Percentiles rank a stretch among this genome's conserved stretches.
phyloP scores from a whole-genome alignment of 768 basidiomycete species.

The Suillus subaureus region DNA sequence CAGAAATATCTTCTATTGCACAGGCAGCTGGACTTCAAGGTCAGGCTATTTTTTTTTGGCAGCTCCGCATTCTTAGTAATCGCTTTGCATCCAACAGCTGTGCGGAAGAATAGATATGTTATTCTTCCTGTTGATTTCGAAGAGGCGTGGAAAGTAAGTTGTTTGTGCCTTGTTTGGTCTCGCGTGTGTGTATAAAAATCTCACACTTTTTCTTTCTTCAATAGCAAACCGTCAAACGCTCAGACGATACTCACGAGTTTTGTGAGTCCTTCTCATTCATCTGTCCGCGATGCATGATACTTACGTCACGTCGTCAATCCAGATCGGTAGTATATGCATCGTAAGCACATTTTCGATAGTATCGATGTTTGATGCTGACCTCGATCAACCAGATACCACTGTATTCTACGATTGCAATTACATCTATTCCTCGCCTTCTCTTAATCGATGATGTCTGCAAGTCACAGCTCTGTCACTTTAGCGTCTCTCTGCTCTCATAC shows the following conservation, averaged over 20 bases:
- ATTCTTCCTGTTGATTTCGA: slow-evolving; percentile 98
- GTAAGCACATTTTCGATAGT: slow-evolving; percentile 40
- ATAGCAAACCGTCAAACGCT: slow-evolving; percentile 95
- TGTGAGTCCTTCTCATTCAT: slow-evolving; percentile 59
- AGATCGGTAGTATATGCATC: slow-evolving; percentile 41
- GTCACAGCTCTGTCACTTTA: slow-evolving; percentile 79
- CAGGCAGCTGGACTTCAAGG: slow-evolving; percentile 98
- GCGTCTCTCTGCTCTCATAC: slow-evolving; percentile 65
- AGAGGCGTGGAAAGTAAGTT: slow-evolving; percentile 97
- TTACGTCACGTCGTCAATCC: slow-evolving; percentile 14
- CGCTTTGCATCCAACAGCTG: slow-evolving; percentile 52
- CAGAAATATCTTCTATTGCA: slow-evolving; percentile 93
- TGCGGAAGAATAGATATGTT: slow-evolving; percentile 97
- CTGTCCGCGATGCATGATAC: slow-evolving; percentile 5
- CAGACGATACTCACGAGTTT: slow-evolving; percentile 96
- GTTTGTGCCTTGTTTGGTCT: slow-evolving; percentile 52
- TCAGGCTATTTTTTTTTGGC: slow-evolving; percentile 23
- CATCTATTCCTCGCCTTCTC: slow-evolving; percentile 19
- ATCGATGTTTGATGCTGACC: slow-evolving; percentile 19
- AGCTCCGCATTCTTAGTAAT: background rate
- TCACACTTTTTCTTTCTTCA: slow-evolving; percentile 34
- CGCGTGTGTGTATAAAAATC: slow-evolving; percentile 30
- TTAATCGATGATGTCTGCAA: slow-evolving; percentile 14
- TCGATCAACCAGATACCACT: slow-evolving; percentile 27
- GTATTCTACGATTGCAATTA: slow-evolving; percentile 39